Percentiles rank a stretch among this genome's conserved stretches.
These are phyloP conservation scores for Pulveroboletus sp. DNA, from an alignment of 768 basidiomycete species.

Conservation along the genomic window DNA sequence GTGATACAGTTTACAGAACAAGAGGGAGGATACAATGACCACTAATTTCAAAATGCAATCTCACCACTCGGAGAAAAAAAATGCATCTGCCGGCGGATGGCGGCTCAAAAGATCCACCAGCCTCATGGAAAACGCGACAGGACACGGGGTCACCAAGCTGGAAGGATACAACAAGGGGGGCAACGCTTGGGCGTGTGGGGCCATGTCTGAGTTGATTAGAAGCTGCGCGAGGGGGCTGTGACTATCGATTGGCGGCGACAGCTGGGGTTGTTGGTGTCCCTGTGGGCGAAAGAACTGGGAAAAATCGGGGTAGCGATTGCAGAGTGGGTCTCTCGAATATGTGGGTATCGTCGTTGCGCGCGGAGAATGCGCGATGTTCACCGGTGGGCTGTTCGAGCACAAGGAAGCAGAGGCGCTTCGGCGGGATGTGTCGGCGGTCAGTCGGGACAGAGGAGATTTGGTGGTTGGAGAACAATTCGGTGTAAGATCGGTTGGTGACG, in stretches of 20 bases:
- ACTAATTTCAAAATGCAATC: background rate
- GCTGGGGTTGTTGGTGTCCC: slow-evolving; percentile 9
- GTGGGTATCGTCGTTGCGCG: slow-evolving; percentile 3
- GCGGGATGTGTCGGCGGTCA: background rate
- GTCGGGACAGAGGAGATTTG: background rate
- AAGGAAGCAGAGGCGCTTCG: slow-evolving; percentile 2
- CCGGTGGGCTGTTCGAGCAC: background rate
- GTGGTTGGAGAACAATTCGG: background rate
- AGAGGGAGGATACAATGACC: background rate
- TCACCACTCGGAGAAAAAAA: background rate
- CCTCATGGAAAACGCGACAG: slow-evolving; percentile 20
- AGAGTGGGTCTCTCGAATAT: slow-evolving; percentile 32
- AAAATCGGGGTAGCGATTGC: slow-evolving; percentile 32
- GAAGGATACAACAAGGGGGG: background rate
- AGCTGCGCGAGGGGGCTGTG: background rate
- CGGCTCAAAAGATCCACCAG: slow-evolving; percentile 13
- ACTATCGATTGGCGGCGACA: background rate
- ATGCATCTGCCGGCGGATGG: background rate
- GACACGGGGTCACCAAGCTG: slow-evolving; percentile 5
- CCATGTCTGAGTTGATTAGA: background rate
- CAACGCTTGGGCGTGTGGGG: background rate
- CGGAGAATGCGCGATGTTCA: background rate
- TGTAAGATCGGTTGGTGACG: slow-evolving; percentile 2
- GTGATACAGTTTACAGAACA: slow-evolving; percentile 13
- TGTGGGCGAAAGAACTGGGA: slow-evolving; percentile 28